Conservation (phyloP, 2,329 filamentous ascomycete species). For the Sclerotinia trifoliorum region DNA sequence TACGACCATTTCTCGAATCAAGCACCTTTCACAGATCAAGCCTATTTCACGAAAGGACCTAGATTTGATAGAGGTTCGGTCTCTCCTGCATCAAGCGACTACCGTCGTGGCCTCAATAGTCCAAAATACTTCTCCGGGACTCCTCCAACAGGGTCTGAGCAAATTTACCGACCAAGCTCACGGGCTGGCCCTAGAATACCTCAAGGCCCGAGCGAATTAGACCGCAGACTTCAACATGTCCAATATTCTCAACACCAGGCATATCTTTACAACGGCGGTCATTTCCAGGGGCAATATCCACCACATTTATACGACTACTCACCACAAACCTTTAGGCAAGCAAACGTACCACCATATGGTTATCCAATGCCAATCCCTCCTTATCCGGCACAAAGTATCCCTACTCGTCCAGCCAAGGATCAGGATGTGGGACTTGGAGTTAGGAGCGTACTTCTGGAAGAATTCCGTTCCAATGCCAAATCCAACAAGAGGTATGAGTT, state of each 20-base stretch:
- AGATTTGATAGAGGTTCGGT: conserved; percentile 36
- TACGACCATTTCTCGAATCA: conserved; percentile 35
- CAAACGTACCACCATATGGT: conserved; percentile 38
- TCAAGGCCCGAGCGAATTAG: conserved; percentile 35
- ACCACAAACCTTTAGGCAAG: conserved; percentile 41
- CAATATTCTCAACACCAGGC: conserved; percentile 38
- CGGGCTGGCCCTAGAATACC: conserved; percentile 34
- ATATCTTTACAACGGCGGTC: conserved; percentile 39
- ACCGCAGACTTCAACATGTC: conserved; percentile 36
- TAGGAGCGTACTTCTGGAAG: conserved; percentile 72
- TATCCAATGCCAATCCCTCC: conserved; percentile 40
- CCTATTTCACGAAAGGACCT: conserved; percentile 34
- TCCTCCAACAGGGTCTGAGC: conserved; percentile 35
- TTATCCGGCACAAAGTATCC: conserved; percentile 33
- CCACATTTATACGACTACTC: conserved; percentile 44
- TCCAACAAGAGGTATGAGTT: conserved; percentile 74
- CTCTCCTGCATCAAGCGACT: conserved; percentile 39
- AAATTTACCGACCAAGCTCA: conserved; percentile 35
- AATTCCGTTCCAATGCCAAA: conserved; percentile 75
- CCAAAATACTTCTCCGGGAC: conserved; percentile 38
- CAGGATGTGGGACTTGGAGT: conserved; percentile 49
- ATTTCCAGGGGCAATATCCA: conserved; percentile 44
- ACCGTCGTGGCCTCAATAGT: conserved; percentile 37
- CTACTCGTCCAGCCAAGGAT: conserved; percentile 38
- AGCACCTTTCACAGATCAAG: conserved; percentile 36